Evolutionary conservation across 805 yeast species (phyloP), one percentile per base, ranked within the genome.

Genomic region (Torulaspora microellipsoides): DNA sequence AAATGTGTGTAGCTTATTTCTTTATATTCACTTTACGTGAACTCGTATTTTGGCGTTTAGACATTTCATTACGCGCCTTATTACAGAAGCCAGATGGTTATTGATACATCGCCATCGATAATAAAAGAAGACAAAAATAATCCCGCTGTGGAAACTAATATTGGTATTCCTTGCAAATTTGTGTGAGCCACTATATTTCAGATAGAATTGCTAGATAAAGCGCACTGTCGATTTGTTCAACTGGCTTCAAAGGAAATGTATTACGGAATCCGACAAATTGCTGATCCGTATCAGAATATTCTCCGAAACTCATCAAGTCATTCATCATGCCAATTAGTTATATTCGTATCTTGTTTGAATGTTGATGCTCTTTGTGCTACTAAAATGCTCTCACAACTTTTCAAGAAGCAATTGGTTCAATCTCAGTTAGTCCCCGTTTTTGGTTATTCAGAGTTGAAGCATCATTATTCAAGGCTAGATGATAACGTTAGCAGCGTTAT

Each of bases 301-400:
- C 72, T 80, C 53, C 69, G 72, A 43, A 76, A 85, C n/a, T 83
- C 95, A 3, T 66, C 87, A 41, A 83, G 95, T 11, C 97, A 90
- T 63, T 83, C 96, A n/a, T 83, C 96, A 5, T 93, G 97, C 62
- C 85, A 85, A 56, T 67, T 90, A 45, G 88, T 86, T 20, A 70
- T 93, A 8, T 88, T 91, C 60, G 96, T 88, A 15, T 85, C 98
- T 3, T 87, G 96, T 65, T 70, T 91, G 51, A 86, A 84, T 62
- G 82, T 93, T 25, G 99, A 93, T 67, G 88, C 98, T 32, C 69
- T 93, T 12, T 91, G 97, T 68, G 86, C 95, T 0, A 80, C 95
- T 27, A 83, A 80, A 59, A 84, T 89, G 58, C 68, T 93, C 17
- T 73, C 89, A 14, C 64, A 73, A 31, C 68, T 87, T 36, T 71